Base-by-base conservation (phyloP, 805 yeast species). In the Debaryomyces maramus region DNA sequence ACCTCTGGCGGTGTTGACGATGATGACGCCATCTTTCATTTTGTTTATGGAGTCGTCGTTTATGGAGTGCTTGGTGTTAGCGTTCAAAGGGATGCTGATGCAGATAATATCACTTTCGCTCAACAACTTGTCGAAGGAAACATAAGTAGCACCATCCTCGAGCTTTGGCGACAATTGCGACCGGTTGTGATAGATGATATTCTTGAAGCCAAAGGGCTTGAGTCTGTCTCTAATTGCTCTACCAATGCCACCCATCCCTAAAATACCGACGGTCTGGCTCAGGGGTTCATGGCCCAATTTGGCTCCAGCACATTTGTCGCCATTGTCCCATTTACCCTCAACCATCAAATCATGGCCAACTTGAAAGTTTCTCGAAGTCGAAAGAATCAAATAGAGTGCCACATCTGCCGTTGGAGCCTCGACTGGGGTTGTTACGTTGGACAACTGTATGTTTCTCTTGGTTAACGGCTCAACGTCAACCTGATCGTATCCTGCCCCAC, bases 181-280 rank as follows among this genome's bases (percentile, higher is more conserved):
- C 51, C 96, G 77, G 67, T 87, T 88, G 63, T 88, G 75, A 63
- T 88, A 88, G 27, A 83, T 61, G 47, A 85, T 77, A 52, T 78
- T 80, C 23, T 61, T 65, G 61, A 88, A 86, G 3, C 93, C 95
- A 61, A 88, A 88, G 6, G 91, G 90, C 48, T 65, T 63, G 46
- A 86, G 71, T 51, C 91, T 75, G 48, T 80, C 78, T 39, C 88
- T 73, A 38, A 88, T 80, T 21, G 87, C 85, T 43, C 89, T 78
- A 34, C 96, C 96, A 63, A 88, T 88, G 24, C 95, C 95, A 23
- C 96, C 96, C 78, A 88, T 74, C 11, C 96, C 96, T 38, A 85
- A 68, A 39, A 88, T 81, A 35, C 96, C 96, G 16, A 88, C 82
- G 14, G 72, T 72, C 55, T 83, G 83, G 6, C 87, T 88, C 46